These are phyloP conservation scores for Lignosus rhinocerotis DNA, from an alignment of 1,284 basidiomycete species.

Conservation along the genomic window DNA sequence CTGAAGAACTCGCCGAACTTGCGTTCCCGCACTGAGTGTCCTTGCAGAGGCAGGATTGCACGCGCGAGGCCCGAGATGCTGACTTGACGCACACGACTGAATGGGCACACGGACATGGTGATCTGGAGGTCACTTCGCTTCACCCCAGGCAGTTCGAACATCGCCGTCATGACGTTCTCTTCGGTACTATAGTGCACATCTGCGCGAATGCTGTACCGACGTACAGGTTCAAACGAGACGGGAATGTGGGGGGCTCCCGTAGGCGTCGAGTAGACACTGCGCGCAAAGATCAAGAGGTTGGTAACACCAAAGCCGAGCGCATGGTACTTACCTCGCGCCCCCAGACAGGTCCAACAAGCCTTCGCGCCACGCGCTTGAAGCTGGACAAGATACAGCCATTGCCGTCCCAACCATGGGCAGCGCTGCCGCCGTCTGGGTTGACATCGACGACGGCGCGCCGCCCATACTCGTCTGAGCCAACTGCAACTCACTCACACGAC, in stretches of 20 bases:
- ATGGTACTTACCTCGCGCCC: constrained; percentile 18
- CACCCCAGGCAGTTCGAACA: constrained; percentile 67
- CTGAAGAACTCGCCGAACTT: constrained; percentile 53
- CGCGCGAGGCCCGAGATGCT: constrained; percentile 46
- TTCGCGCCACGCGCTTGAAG: constrained; percentile 23
- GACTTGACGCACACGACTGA: constrained; percentile 58
- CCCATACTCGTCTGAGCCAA: constrained; percentile 19
- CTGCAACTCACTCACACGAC: constrained; percentile 23
- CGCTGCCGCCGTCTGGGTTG: neutral
- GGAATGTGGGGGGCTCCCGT: constrained; percentile 1
- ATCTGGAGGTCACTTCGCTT: constrained; percentile 52
- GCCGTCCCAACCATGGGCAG: constrained; percentile 25
- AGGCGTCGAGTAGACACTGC: constrained; percentile 8
- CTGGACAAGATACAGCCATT: constrained; percentile 25
- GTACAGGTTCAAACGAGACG: constrained; percentile 6
- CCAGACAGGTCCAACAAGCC: constrained; percentile 13
- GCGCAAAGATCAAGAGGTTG: constrained; percentile 13
- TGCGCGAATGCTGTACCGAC: constrained; percentile 43
- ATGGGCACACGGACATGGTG: constrained; percentile 52
- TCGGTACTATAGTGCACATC: constrained; percentile 51
- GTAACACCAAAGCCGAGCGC: neutral
- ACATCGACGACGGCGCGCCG: constrained; percentile 5
- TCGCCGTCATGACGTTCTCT: constrained; percentile 48
- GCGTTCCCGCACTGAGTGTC: constrained; percentile 45
- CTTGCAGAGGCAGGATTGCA: constrained; percentile 37